Conservation (phyloP, 345 rosid species). For the Noccaea bulbosa region DNA sequence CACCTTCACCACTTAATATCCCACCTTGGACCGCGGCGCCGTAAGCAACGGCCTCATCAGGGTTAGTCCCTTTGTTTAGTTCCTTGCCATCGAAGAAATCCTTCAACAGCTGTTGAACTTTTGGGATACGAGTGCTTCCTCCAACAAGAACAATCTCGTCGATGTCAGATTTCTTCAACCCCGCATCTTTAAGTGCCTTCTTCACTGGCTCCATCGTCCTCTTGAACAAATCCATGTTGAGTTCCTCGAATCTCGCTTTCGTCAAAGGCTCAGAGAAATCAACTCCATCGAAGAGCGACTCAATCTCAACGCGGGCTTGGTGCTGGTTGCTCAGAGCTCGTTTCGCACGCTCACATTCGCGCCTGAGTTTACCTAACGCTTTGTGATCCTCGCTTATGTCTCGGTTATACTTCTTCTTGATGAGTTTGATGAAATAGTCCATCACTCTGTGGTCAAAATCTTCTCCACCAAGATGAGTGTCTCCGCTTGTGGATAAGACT, state of each 20-base stretch:
- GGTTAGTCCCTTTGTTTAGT: slow-evolving; percentile 55
- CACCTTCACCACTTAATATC: slow-evolving; percentile 55
- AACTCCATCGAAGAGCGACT: slow-evolving; percentile 54
- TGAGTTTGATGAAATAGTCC: slow-evolving; percentile 58
- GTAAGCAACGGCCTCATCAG: slow-evolving; percentile 67
- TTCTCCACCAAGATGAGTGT: slow-evolving; percentile 62
- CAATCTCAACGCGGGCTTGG: slow-evolving; percentile 57
- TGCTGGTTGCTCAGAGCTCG: slow-evolving; percentile 60
- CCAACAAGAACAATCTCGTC: slow-evolving; percentile 68
- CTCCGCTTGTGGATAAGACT: slow-evolving; percentile 58
- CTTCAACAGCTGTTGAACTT: slow-evolving; percentile 55
- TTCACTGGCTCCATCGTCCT: slow-evolving; percentile 57
- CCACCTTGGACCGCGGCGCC: slow-evolving; percentile 69
- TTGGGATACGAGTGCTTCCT: slow-evolving; percentile 65
- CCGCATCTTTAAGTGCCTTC: slow-evolving; percentile 56
- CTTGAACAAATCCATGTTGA: slow-evolving; percentile 63
- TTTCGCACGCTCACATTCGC: slow-evolving; percentile 61
- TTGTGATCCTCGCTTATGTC: slow-evolving; percentile 54
- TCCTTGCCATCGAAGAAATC: slow-evolving; percentile 62
- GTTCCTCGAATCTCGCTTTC: slow-evolving; percentile 58
- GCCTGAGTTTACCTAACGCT: slow-evolving; percentile 57
- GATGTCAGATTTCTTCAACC: slow-evolving; percentile 47
- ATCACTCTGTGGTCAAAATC: slow-evolving; percentile 60
- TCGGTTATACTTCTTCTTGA: slow-evolving; percentile 53
- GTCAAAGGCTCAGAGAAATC: slow-evolving; percentile 66